These are phyloP conservation scores for Phaeotremella skinneri DNA, from an alignment of 768 basidiomycete species.

Conservation along the genomic window DNA sequence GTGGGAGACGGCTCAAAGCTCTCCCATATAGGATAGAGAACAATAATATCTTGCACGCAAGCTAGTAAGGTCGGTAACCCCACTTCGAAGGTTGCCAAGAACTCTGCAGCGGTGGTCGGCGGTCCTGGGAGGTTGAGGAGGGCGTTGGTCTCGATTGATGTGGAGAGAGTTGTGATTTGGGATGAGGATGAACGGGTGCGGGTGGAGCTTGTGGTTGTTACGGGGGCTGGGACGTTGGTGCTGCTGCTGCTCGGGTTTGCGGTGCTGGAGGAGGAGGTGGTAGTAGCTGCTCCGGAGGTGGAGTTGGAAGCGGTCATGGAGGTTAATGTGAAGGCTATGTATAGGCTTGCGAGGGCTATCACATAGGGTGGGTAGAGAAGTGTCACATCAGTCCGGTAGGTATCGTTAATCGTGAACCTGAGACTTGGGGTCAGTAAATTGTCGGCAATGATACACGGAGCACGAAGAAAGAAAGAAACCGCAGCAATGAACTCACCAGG, in stretches of 20 bases:
- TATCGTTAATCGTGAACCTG: constrained; percentile 96
- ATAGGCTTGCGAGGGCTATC: constrained; percentile 87
- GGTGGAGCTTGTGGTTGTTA: constrained; percentile 46
- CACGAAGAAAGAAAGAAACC: not conserved
- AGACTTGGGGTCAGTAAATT: not conserved
- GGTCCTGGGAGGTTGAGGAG: constrained; percentile 20
- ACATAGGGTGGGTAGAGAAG: constrained; percentile 94
- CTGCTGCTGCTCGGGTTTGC: constrained; percentile 14
- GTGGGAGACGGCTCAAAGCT: constrained; percentile 58
- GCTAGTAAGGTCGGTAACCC: constrained; percentile 76
- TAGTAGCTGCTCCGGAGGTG: constrained; percentile 33
- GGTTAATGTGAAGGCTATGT: constrained; percentile 78
- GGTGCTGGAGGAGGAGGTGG: constrained; percentile 4
- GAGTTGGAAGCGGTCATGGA: constrained; percentile 56
- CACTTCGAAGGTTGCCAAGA: constrained; percentile 82
- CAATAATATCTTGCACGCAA: constrained; percentile 85
- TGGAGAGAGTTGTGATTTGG: constrained; percentile 53
- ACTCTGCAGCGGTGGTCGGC: constrained; percentile 54
- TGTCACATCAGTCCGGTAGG: constrained; percentile 86
- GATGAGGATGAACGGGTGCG: constrained; percentile 46
- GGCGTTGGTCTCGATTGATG: constrained; percentile 50
- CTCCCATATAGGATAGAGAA: constrained; percentile 85
- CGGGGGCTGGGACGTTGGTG: constrained; percentile 16
- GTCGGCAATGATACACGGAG: not conserved
- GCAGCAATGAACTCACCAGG: constrained; percentile 65